Percentiles rank a stretch among this genome's conserved stretches.
Conservation (phyloP, 371 early-diverging fungal genomes). For the Gilbertella persicaria region DNA sequence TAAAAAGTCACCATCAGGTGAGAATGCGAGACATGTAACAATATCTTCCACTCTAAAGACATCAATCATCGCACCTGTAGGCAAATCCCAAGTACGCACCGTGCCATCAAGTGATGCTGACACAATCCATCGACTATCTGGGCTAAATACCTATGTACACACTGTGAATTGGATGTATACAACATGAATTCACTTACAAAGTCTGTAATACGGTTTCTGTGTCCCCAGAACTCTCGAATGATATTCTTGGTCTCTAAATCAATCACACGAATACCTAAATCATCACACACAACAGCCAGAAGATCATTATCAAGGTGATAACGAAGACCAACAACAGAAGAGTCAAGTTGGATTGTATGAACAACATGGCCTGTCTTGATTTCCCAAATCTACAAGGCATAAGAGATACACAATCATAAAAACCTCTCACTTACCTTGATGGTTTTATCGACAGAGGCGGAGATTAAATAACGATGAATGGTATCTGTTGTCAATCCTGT, state of each 20-base stretch:
- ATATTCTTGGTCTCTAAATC: constrained; percentile 80
- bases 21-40: constrained; percentile 83
- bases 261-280: constrained; percentile 81
- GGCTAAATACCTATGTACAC: constrained; percentile 72
- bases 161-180: background rate
- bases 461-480: constrained; percentile 71
- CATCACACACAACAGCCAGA: constrained; percentile 83
- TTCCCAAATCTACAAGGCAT: constrained; percentile 71
- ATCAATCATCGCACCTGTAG: constrained; percentile 88
- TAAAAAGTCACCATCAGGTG: constrained; percentile 89
- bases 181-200: constrained; percentile 51
- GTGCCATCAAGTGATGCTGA: constrained; percentile 83
- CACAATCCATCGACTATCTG: constrained; percentile 93
- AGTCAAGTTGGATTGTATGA: constrained; percentile 68
- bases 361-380: constrained; percentile 65
- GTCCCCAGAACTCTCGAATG: constrained; percentile 90
- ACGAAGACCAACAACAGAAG: constrained; percentile 65
- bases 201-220: constrained; percentile 85
- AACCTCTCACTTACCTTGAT: constrained; percentile 58
- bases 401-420: background rate
- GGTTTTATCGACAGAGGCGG: constrained; percentile 79
- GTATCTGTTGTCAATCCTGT: constrained; percentile 80
- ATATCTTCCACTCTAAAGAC: constrained; percentile 75
- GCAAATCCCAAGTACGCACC: constrained; percentile 94
- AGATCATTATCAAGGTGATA: constrained; percentile 77